A percentile compares a stretch with the other conserved stretches of the same genome.
Conservation (phyloP, 176 grass and related monocot species). For the Chrysopogon serrulatus region DNA sequence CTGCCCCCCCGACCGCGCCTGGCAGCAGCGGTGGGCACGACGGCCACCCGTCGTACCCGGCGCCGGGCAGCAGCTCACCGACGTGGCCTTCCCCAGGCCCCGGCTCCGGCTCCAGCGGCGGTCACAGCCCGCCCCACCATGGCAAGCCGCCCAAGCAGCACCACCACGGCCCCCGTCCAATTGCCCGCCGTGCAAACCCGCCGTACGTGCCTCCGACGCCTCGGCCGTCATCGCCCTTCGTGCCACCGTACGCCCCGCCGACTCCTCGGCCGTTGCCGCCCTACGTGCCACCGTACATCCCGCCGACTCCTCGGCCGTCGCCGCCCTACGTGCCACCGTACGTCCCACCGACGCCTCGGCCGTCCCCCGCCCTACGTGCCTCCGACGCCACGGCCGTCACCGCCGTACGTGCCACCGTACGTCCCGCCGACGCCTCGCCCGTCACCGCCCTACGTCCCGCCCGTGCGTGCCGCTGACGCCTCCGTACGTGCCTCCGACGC, state of each 20-base stretch:
- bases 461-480: conserved; percentile 14
- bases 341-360: neutral
- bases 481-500: neutral
- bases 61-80: conserved; percentile 1
- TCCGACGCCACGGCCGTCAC: neutral
- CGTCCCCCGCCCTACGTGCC: neutral
- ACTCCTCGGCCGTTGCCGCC: neutral
- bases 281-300: neutral
- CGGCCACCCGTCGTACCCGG: neutral
- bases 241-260: conserved; percentile 5
- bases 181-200: conserved; percentile 11
- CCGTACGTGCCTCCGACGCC: neutral
- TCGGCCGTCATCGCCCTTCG: neutral
- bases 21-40: neutral
- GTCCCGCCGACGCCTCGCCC: neutral
- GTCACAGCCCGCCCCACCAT: conserved; percentile 16
- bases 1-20: neutral
- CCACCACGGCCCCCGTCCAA: neutral
- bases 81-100: neutral
- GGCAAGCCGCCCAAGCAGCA: conserved; percentile 47
- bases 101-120: neutral
- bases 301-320: neutral
- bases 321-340: neutral
- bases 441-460: neutral
- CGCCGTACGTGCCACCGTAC: neutral